These are phyloP conservation scores for Cercospora citrullina DNA, from an alignment of 2,329 filamentous ascomycete species.

Conservation along the genomic window DNA sequence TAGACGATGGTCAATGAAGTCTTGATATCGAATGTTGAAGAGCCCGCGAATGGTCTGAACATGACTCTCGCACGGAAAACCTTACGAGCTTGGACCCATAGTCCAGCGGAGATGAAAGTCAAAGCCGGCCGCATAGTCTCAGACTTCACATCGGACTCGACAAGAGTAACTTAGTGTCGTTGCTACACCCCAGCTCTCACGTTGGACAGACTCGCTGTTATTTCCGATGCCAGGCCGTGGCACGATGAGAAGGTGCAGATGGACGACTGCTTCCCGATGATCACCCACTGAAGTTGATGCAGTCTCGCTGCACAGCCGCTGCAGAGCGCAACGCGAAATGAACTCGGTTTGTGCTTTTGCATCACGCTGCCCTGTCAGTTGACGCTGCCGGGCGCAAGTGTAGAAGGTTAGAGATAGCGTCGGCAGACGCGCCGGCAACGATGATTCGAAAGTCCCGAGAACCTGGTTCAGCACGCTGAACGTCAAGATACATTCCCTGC, in stretches of 20 bases:
- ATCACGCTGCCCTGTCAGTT: conserved; percentile 19
- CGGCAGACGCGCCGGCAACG: conserved; percentile 18
- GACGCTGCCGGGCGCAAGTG: conserved; percentile 19
- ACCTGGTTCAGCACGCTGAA: conserved; percentile 26
- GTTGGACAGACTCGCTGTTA: not conserved
- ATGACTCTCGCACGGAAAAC: conserved; percentile 9
- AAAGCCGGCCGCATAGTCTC: not conserved
- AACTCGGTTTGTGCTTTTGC: conserved; percentile 24
- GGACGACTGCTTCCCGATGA: not conserved
- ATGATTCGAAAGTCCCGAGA: conserved; percentile 20
- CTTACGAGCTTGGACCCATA: conserved; percentile 21
- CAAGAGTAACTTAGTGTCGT: not conserved
- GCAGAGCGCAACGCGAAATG: conserved; percentile 10
- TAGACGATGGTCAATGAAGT: not conserved
- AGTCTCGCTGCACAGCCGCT: not conserved
- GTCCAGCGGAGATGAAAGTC: not conserved
- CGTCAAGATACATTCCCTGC: conserved; percentile 15
- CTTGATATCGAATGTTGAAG: not conserved
- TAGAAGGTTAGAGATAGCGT: not conserved
- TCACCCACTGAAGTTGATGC: not conserved
- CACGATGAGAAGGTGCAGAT: not conserved
- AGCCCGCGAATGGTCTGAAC: not conserved
- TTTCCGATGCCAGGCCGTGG: not conserved
- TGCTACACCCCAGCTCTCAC: not conserved
- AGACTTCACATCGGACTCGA: not conserved